These are phyloP conservation scores for Aureobasidium sp. DNA, from an alignment of 2,329 filamentous ascomycete species.

Conservation along the genomic window DNA sequence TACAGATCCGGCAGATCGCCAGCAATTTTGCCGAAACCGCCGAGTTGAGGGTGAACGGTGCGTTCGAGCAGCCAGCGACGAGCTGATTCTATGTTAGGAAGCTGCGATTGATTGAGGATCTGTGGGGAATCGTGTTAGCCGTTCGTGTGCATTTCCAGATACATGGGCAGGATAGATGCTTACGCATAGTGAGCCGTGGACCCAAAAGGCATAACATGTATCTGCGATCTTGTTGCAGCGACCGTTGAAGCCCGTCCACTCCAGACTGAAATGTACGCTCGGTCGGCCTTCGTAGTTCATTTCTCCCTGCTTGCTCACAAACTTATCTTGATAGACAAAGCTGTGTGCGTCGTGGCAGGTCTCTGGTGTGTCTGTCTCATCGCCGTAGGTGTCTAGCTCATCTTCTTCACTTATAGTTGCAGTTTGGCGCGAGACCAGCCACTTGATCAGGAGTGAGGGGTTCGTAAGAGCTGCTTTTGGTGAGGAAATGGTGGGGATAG, in stretches of 20 bases:
- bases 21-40: constrained; percentile 41
- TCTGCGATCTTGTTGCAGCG: constrained; percentile 86
- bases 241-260: constrained; percentile 75
- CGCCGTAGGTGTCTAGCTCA: constrained; percentile 28
- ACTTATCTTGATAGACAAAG: constrained; percentile 29
- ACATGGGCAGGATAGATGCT: constrained; percentile 14
- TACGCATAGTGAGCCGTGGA: constrained; percentile 55
- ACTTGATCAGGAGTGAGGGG: constrained; percentile 35
- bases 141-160: not conserved
- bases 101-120: constrained; percentile 20
- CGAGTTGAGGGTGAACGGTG: constrained; percentile 70
- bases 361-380: constrained; percentile 29
- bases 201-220: constrained; percentile 97
- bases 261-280: constrained; percentile 50
- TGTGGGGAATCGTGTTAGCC: not conserved
- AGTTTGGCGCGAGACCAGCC: constrained; percentile 43
- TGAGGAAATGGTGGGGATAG: not conserved
- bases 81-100: constrained; percentile 19
- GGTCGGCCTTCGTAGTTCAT: constrained; percentile 44
- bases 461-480: constrained; percentile 22
- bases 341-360: constrained; percentile 35
- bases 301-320: constrained; percentile 25
- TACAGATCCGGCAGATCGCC: constrained; percentile 59
- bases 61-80: constrained; percentile 74
- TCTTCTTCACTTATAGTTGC: constrained; percentile 37